Evolutionary conservation across 169 alveolate genomes (phyloP).

Genomic region (Pseudocohnilembus persalinus): DNA sequence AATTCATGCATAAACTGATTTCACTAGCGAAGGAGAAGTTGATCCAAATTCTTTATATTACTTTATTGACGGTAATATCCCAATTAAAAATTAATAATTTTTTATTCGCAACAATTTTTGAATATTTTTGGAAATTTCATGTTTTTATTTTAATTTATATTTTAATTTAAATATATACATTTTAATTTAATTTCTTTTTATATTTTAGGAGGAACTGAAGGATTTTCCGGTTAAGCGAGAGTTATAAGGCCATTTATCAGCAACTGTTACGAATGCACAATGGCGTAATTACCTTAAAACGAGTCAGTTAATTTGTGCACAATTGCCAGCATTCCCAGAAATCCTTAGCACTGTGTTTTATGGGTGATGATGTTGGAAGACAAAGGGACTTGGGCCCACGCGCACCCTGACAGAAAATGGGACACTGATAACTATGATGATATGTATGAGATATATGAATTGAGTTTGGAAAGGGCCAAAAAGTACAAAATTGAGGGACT

Average conservation of each 20-base stretch:
- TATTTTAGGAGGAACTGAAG: slow-evolving; percentile 75
- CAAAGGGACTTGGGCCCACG: slow-evolving; percentile 73
- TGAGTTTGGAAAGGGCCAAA: slow-evolving; percentile 81
- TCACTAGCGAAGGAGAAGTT: slow-evolving; percentile 55
- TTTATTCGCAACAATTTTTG: not conserved
- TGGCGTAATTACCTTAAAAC: slow-evolving; percentile 81
- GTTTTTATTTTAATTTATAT: not conserved
- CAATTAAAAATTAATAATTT: not conserved
- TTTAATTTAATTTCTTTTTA: not conserved
- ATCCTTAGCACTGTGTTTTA: slow-evolving; percentile 87
- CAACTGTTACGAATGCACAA: slow-evolving; percentile 92
- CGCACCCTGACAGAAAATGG: slow-evolving; percentile 57
- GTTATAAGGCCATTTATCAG: slow-evolving; percentile 86
- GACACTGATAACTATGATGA: slow-evolving; percentile 84
- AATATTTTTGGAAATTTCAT: not conserved
- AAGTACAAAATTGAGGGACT: slow-evolving; percentile 84
- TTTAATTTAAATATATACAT: not conserved
- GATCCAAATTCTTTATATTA: not conserved
- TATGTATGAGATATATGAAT: slow-evolving; percentile 83
- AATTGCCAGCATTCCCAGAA: slow-evolving; percentile 85
- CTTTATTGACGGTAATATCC: slow-evolving; percentile 17
- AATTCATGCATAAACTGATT: slow-evolving; percentile 90
- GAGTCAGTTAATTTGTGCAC: slow-evolving; percentile 80
- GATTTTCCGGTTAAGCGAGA: slow-evolving; percentile 90
- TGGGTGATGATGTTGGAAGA: slow-evolving; percentile 51